Percentiles rank a stretch among this genome's conserved stretches.
Conservation (phyloP, 164 flowering plant genomes). For the Dillenia turbinata region DNA sequence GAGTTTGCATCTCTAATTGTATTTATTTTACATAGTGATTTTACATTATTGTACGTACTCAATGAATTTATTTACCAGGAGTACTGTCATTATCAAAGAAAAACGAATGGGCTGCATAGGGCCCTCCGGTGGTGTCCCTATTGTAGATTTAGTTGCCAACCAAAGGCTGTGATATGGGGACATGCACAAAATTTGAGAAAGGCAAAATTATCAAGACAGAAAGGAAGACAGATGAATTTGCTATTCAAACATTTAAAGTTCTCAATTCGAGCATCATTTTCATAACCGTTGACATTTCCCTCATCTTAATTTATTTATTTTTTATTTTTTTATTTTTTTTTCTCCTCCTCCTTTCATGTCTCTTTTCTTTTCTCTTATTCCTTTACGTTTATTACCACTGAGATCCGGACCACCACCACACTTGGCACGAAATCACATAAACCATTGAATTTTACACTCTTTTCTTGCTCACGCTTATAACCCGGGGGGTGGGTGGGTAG, state of each 20-base stretch:
- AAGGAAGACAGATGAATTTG: slow-evolving; percentile 11
- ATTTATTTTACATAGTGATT: too few species aligned
- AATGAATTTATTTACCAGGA: too few species aligned
- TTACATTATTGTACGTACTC: too few species aligned
- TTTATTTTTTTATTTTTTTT: slow-evolving; percentile 1
- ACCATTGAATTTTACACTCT: slow-evolving; percentile 23
- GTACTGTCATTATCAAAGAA: too few species aligned
- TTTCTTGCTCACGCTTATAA: slow-evolving; percentile 29
- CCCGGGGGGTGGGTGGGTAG: slow-evolving; percentile 9
- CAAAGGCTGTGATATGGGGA: slow-evolving; percentile 15
- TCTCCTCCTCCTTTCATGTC: slow-evolving; percentile 12
- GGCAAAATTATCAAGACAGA: slow-evolving; percentile 13
- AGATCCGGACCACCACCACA: slow-evolving; percentile 50
- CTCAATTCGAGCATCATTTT: slow-evolving; percentile 24
- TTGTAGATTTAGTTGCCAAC: slow-evolving; percentile 10
- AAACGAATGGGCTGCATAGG: too few species aligned
- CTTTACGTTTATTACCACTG: slow-evolving; percentile 20
- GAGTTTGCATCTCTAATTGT: too few species aligned
- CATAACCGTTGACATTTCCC: slow-evolving; percentile 48
- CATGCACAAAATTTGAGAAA: slow-evolving; percentile 65
- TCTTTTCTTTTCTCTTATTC: slow-evolving; percentile 8
- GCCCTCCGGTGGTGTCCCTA: too few species aligned
- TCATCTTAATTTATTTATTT: background rate
- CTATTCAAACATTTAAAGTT: slow-evolving; percentile 23
- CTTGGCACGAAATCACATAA: slow-evolving; percentile 21